Base-by-base conservation (phyloP, 192 early-diverging fungal genomes). In the Chytriomyces sp. region DNA sequence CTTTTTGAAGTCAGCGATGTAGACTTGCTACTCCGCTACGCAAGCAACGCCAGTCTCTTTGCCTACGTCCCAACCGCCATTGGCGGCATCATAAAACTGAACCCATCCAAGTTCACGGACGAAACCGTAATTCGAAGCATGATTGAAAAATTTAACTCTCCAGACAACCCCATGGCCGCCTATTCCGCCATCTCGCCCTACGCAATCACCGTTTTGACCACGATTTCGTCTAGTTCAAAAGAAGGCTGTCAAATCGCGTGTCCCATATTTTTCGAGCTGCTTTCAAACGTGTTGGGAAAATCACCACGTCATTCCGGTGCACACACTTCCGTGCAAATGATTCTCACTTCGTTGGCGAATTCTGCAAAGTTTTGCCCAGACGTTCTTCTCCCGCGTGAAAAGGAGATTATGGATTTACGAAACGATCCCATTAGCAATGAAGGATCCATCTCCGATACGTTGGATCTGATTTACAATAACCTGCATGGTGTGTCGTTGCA, bases 401-500 rank as follows among this genome's bases (percentile, higher is more conserved):
- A 53, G 9, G 18, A 53, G 73, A 75, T 50, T 11, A 11, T 8
- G 73, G 24, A 10, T 23, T 35, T 13, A 8, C 64, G 48, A 6
- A 50, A 18, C 45, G 16, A 50, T 10, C 43, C n/a, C 45, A 44
- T 10, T 6, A 47, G 23, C 62, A 75, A 24, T 6, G 10, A 9
- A 70, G 80, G 18, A 69, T 77, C 49, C 46, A 81, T 64, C 67
- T 62, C 6, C 67, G 59, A 11, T 68, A 77, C 65, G 60, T 43
- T 75, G 7, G 73, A 75, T 11, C n/a, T 46, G 6, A 53, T 75
- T n/a, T n/a, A n/a, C n/a, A n/a, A n/a, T n/a, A 5, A 61, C 7
- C 23, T 75, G 20, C 35, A 64, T 23, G 73, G 73, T n/a, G 47
- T 75, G 5, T 75, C 73, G 20, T 47, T 75, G 44, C 7, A 6